phyloP scores from a whole-genome alignment of 2,329 filamentous ascomycete species.

The Colletotrichum filicis region DNA sequence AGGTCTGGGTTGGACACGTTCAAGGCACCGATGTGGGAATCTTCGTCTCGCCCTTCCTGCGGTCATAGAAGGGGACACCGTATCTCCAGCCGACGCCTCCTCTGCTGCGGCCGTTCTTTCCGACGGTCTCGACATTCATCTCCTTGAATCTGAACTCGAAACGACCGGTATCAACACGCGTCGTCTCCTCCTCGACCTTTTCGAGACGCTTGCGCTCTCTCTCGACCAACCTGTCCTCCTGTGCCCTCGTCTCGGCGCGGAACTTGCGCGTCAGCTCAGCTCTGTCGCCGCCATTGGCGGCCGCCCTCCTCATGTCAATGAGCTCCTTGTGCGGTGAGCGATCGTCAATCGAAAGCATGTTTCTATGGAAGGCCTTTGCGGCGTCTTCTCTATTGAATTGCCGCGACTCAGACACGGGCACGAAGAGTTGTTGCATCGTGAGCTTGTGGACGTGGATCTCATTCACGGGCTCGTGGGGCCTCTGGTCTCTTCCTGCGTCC shows the following conservation, averaged over 20 bases:
- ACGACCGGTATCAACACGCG: slow-evolving; percentile 59
- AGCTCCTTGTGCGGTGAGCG: slow-evolving; percentile 73
- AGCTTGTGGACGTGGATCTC: slow-evolving; percentile 71
- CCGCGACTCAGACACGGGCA: slow-evolving; percentile 71
- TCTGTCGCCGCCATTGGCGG: slow-evolving; percentile 49
- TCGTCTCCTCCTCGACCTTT: slow-evolving; percentile 53
- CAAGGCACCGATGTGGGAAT: slow-evolving; percentile 72
- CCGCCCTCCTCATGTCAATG: slow-evolving; percentile 63
- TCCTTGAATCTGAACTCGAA: slow-evolving; percentile 73
- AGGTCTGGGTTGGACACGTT: slow-evolving; percentile 32
- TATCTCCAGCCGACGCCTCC: slow-evolving; percentile 71
- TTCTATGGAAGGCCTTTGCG: slow-evolving; percentile 71
- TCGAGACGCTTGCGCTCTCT: slow-evolving; percentile 45
- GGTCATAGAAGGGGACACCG: slow-evolving; percentile 70
- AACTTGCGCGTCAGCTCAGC: slow-evolving; percentile 54
- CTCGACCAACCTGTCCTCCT: slow-evolving; percentile 52
- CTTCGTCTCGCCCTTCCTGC: slow-evolving; percentile 73
- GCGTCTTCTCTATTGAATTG: slow-evolving; percentile 74
- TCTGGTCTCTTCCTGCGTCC: background rate
- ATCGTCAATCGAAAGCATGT: slow-evolving; percentile 68
- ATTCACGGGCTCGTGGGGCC: slow-evolving; percentile 70
- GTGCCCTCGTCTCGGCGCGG: slow-evolving; percentile 53
- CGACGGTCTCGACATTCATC: slow-evolving; percentile 66
- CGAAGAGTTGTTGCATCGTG: slow-evolving; percentile 73
- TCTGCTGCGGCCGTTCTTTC: slow-evolving; percentile 62